These are phyloP conservation scores for Aspergillus sclerotiicarbonarius DNA, from an alignment of 495 filamentous ascomycete species.

Conservation along the genomic window DNA sequence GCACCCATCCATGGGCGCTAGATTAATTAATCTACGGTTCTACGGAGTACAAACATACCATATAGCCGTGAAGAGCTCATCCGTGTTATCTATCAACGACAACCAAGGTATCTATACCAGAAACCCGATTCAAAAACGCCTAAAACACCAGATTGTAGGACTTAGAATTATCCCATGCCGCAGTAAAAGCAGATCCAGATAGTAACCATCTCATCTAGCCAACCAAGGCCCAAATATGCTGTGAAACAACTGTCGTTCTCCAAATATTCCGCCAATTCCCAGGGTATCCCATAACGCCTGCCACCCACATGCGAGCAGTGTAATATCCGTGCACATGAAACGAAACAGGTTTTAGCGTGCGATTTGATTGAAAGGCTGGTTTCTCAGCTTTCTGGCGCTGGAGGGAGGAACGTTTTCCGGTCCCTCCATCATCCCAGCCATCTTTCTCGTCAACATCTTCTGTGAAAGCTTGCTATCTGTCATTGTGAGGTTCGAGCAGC, in stretches of 20 bases:
- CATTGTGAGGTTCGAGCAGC: slow-evolving; percentile 40
- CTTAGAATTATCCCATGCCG: neutral
- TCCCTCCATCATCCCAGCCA: slow-evolving; percentile 50
- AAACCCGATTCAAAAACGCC: neutral
- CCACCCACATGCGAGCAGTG: neutral
- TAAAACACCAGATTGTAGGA: neutral
- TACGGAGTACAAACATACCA: no score
- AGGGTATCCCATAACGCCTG: slow-evolving; percentile 7
- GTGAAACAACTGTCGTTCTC: neutral
- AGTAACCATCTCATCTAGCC: neutral
- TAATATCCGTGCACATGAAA: slow-evolving; percentile 6
- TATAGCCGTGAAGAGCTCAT: neutral
- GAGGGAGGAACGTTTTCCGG: slow-evolving; percentile 57
- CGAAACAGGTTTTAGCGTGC: slow-evolving; percentile 8
- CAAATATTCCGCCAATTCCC: neutral
- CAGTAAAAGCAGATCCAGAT: neutral
- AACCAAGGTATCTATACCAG: neutral
- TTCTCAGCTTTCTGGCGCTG: slow-evolving; percentile 28
- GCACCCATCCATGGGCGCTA: no score
- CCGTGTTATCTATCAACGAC: neutral
- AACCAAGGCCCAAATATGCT: neutral
- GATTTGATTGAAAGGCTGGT: slow-evolving; percentile 26
- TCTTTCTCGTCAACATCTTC: slow-evolving; percentile 45
- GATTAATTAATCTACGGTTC: no score
- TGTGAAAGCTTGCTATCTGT: slow-evolving; percentile 41